Base-by-base conservation (phyloP, 164 flowering plant species). In the Cinnamomum chago region DNA sequence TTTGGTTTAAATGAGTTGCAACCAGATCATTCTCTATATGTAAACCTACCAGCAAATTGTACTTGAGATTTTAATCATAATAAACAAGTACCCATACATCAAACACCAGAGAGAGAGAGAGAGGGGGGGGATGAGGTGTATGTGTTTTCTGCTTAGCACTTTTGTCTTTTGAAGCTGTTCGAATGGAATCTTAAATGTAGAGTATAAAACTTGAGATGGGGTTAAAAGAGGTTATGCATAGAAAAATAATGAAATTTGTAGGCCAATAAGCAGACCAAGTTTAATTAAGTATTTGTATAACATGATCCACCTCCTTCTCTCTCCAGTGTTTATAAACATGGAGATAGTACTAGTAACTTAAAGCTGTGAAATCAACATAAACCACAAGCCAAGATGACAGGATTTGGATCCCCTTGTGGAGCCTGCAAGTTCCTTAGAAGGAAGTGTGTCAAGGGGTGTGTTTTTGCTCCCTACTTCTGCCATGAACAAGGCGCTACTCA, bases 371-470 rank as follows among this genome's bases (percentile, higher is more conserved):
- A 65, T 18, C n/a, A 68, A 4, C 72, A 18, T 12, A 72, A 35
- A n/a, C 70, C 71, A 20, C 77, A 24, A 55, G n/a, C 68, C 27
- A 83, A 77, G 6, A 90, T 90, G 94, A 82, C 92, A 27, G 91
- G 97, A 10, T 80, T 90, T 69, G 91, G 97, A 64, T 90, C 97
- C 73, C 95, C 98, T 65, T 93, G 98, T 81, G 98, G 98, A 62
- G 98, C 97, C 25, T 93, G 98, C 90, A 93, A 93, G 68, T 93
- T 93, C 81, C 82, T 93, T 81, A 89, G 98, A 58, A 87, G 97
- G 79, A 94, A 92, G 76, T 94, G 98, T 81, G 90, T 74, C 30
- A 87, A 79, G 62, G 98, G 97, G 14, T 94, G 97, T 78, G 88
- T 94, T 67, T 94, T 94, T 77, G 97, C 97, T n/a, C 97, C 98